Evolutionary conservation across 768 basidiomycete species (phyloP), one percentile per base, ranked within the genome.

Genomic region (Lactarius hatsudake): DNA sequence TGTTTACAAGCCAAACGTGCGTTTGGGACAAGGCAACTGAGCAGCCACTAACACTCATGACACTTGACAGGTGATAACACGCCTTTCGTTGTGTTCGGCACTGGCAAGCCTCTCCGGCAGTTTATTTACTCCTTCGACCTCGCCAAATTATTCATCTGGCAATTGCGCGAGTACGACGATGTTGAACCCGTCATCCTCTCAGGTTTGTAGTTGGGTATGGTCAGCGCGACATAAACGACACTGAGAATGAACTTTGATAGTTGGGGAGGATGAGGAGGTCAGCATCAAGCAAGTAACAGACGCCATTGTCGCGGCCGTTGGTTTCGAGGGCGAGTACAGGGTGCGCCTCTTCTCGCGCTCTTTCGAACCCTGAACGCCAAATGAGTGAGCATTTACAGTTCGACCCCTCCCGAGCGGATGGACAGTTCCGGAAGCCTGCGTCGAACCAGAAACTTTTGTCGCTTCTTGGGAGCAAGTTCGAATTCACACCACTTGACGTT

Each of bases 81-180:
- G 0, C 89, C 91, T 5, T 96, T 98, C 78, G 81, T 88, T 61
- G 91, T 96, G n/a, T 79, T 87, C 59, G 96, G 96, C 13, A 90
- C 93, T 0, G 96, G 96, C 40, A 93, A 90, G 71, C 96, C 96
- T 8, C 84, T 97, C 42, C 86, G 96, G n/a, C 96, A 98, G 76
- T 98, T 98, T 76, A 96, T 97, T 77, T 98, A 94, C 79, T 97
- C 96, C n/a, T 82, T 86, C 59, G 95, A 98, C 78, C 87, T 98
- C 59, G 96, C 95, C 54, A 96, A 93, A 77, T 82, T 96, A 64
- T 96, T 97, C 82, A 90, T 97, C 74, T 95, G 93, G 94, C 86
- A 87, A 82, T 78, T 96, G 70, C 82, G 92, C 55, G 90, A 96
- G 74, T 97, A 98, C 75, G 85, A 95, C 61, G 89, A 93, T 72